A percentile compares a stretch with the other conserved stretches of the same genome.
These are phyloP conservation scores for Peronospora belbahrii DNA, from an alignment of 352 stramenopile genomes.

Conservation along the genomic window DNA sequence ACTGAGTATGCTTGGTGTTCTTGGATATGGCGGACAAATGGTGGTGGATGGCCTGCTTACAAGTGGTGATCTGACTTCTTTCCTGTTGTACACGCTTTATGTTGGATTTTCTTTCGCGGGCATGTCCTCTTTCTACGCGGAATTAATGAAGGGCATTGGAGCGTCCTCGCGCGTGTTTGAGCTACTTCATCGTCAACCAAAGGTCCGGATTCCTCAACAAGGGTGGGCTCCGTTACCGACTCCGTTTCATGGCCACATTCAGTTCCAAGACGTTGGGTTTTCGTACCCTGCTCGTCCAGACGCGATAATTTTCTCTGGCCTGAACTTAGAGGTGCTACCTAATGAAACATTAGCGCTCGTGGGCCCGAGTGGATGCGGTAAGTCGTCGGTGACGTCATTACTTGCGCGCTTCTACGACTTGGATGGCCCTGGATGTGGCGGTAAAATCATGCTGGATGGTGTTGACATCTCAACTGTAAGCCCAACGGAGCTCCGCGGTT, in stretches of 20 bases:
- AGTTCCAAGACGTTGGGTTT: slow-evolving; percentile 82
- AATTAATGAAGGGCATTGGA: slow-evolving; percentile 85
- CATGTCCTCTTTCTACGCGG: slow-evolving; percentile 89
- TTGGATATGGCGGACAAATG: slow-evolving; percentile 90
- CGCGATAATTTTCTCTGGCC: slow-evolving; percentile 37
- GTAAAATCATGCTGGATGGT: slow-evolving; percentile 52
- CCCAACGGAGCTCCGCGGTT: slow-evolving; percentile 38
- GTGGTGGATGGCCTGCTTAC: slow-evolving; percentile 81
- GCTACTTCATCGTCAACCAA: slow-evolving; percentile 78
- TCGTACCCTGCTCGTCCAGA: slow-evolving; percentile 55
- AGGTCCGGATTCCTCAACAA: slow-evolving; percentile 34
- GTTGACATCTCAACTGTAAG: slow-evolving; percentile 49
- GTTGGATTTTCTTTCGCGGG: slow-evolving; percentile 85
- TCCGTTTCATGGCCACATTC: slow-evolving; percentile 44
- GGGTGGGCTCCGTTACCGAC: slow-evolving; percentile 26
- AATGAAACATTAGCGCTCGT: slow-evolving; percentile 74
- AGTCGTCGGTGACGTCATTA: slow-evolving; percentile 64
- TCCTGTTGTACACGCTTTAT: slow-evolving; percentile 91
- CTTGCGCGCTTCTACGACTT: slow-evolving; percentile 74
- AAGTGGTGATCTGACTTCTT: slow-evolving; percentile 88
- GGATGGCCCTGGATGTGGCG: slow-evolving; percentile 34
- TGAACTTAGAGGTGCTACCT: slow-evolving; percentile 50
- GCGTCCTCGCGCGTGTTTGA: slow-evolving; percentile 87
- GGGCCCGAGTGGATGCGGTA: slow-evolving; percentile 57
- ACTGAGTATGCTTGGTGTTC: slow-evolving; percentile 83